Percentiles rank a stretch among this genome's conserved stretches.
These are phyloP conservation scores for Mycena indigotica DNA, from an alignment of 768 basidiomycete species.

Conservation along the genomic window DNA sequence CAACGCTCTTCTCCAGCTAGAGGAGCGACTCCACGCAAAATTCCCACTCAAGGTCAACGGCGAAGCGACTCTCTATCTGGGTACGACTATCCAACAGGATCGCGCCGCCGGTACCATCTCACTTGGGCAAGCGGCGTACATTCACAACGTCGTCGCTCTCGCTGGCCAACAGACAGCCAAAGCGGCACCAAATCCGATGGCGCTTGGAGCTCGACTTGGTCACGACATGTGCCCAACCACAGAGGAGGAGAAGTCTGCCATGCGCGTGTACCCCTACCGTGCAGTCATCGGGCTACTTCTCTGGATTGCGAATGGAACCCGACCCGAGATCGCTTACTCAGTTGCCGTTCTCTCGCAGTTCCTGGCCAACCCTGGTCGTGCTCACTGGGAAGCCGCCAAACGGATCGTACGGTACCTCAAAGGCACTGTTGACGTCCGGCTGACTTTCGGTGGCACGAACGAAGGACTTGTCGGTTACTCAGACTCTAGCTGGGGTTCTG, in stretches of 20 bases:
- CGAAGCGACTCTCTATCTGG: conserved; percentile 10
- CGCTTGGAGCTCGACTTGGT: conserved; percentile 2
- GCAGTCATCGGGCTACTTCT: conserved; percentile 27
- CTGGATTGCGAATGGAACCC: conserved; percentile 29
- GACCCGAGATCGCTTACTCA: conserved; percentile 23
- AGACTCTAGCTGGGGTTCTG: conserved; percentile 15
- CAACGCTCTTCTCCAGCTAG: conserved; percentile 3
- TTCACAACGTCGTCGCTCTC: conserved; percentile 3
- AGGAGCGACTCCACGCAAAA: background rate
- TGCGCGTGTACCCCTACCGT: conserved; percentile 30
- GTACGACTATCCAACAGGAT: conserved; percentile 10
- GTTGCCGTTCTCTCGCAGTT: conserved; percentile 31
- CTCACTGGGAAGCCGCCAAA: conserved; percentile 39
- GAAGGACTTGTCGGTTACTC: conserved; percentile 19
- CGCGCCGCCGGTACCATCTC: conserved; percentile 15
- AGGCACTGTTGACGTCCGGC: conserved; percentile 13
- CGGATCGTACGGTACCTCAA: conserved; percentile 39
- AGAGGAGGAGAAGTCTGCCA: conserved; percentile 5
- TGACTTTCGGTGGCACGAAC: conserved; percentile 18
- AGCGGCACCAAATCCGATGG: conserved; percentile 8
- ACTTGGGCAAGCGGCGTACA: conserved; percentile 6
- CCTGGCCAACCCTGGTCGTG: conserved; percentile 26
- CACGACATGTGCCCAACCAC: conserved; percentile 10
- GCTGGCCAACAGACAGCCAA: conserved; percentile 8
- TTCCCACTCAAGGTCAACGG: conserved; percentile 10